phyloP scores from a whole-genome alignment of 2,329 filamentous ascomycete genomes.

The Verruconis gallopava region DNA sequence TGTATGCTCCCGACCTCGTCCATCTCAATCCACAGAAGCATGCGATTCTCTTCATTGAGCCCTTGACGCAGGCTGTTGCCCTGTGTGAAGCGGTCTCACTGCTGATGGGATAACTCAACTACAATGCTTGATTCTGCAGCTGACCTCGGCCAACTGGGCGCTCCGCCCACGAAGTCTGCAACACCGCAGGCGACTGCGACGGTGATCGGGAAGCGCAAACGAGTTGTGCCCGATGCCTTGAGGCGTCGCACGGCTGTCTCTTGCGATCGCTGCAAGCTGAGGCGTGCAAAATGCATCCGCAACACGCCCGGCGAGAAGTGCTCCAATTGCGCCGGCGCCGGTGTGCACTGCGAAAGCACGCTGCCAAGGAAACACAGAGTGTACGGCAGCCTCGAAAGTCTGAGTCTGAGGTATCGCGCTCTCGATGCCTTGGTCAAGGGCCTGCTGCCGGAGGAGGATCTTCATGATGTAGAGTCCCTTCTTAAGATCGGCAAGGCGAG shows the following conservation, averaged over 20 bases:
- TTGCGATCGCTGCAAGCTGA: constrained; percentile 20
- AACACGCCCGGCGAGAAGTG: constrained; percentile 21
- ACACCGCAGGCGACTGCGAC: not conserved
- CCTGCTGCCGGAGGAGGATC: constrained; percentile 27
- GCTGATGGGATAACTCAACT: too few relatives aligned
- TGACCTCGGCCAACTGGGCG: too few relatives aligned
- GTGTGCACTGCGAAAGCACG: constrained; percentile 29
- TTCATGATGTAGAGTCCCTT: constrained; percentile 26
- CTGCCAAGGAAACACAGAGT: constrained; percentile 32
- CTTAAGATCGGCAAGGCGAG: constrained; percentile 28
- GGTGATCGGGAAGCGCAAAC: not conserved
- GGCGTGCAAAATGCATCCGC: constrained; percentile 20
- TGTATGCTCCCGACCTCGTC: too few relatives aligned
- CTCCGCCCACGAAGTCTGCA: too few relatives aligned
- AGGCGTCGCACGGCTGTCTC: not conserved
- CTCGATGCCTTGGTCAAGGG: constrained; percentile 30
- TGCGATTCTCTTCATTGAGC: too few relatives aligned
- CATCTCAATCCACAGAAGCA: too few relatives aligned
- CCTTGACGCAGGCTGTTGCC: too few relatives aligned
- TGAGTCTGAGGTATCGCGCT: constrained; percentile 30
- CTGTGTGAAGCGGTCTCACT: too few relatives aligned
- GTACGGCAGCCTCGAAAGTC: constrained; percentile 34
- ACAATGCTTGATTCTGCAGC: not conserved
- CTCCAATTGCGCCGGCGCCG: constrained; percentile 26
- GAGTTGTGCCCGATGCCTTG: not conserved